phyloP scores from a whole-genome alignment of 805 yeast genomes.

The Ogataea zsoltii region DNA sequence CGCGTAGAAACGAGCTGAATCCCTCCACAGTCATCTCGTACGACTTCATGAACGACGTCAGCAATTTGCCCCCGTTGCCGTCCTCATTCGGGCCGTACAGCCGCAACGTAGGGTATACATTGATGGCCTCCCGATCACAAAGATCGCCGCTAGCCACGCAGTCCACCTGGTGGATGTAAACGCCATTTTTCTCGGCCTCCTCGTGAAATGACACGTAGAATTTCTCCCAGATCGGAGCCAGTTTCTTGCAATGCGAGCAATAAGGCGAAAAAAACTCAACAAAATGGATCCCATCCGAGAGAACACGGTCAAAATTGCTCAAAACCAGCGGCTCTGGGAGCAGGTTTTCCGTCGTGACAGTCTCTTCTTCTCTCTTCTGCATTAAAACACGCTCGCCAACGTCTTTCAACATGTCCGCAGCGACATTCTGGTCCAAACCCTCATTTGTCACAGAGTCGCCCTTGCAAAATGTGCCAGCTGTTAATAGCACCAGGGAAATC shows the following conservation, averaged over 20 bases:
- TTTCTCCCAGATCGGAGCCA: slow-evolving; percentile 83
- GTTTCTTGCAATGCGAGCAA: slow-evolving; percentile 75
- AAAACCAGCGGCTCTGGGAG: slow-evolving; percentile 54
- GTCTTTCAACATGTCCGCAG: background rate
- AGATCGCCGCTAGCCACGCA: slow-evolving; percentile 87
- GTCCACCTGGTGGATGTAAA: slow-evolving; percentile 74
- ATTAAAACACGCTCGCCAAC: background rate
- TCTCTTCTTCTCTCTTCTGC: slow-evolving; percentile 1
- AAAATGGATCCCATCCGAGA: slow-evolving; percentile 61
- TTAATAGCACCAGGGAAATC: background rate
- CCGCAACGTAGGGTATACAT: slow-evolving; percentile 68
- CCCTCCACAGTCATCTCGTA: slow-evolving; percentile 48
- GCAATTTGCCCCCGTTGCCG: slow-evolving; percentile 37
- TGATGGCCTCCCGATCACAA: slow-evolving; percentile 66
- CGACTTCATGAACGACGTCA: slow-evolving; percentile 48
- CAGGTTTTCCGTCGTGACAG: slow-evolving; percentile 5
- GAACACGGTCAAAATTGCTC: slow-evolving; percentile 49
- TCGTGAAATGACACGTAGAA: slow-evolving; percentile 52
- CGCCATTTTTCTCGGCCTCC: slow-evolving; percentile 48
- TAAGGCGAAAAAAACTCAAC: slow-evolving; percentile 91
- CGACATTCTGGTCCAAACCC: background rate
- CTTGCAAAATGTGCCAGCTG: background rate
- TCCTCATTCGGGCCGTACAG: slow-evolving; percentile 62
- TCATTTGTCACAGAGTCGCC: background rate
- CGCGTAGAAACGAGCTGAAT: slow-evolving; percentile 53